Base-by-base conservation (phyloP, 2,329 filamentous ascomycete genomes). In the Xylaria sp. region DNA sequence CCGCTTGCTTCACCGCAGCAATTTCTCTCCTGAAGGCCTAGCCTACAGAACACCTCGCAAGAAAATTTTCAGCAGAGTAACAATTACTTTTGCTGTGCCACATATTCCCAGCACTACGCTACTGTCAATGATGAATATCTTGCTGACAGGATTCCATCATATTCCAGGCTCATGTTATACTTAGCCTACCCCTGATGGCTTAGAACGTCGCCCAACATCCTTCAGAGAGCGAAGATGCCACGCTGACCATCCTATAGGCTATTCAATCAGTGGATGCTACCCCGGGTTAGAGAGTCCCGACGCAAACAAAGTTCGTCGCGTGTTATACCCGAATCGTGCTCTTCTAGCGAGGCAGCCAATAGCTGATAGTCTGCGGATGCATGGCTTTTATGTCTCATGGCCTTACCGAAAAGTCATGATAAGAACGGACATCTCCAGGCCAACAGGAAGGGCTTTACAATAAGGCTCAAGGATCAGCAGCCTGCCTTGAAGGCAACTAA, bases 41-140 rank as follows among this genome's bases (percentile, higher is more conserved):
- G 9, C 54, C 60, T 62, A 35, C 60, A 62, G 55, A 37, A 31
- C 4, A 28, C 37, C 19, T 43, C 23, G 25, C n/a, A 9, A 5
- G 43, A 42, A 55, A 50, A 49, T 42, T 43, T 54, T 50, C 54
- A 9, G 42, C n/a, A n/a, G 31, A 57, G 38, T 57, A n/a, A 40
- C 52, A 40, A 17, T 40, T 35, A 7, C 60, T 35, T 46, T 42
- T 4, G 4, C 35, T 12, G 38, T 14, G 23, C 46, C 15, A 31
- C 17, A 56, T 55, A 37, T 40, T 21, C 47, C 49, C 35, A 33
- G 15, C n/a, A n/a, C n/a, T n/a, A n/a, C n/a, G n/a, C n/a, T n/a
- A n/a, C n/a, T 31, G 23, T 31, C 28, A 31, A n/a, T 21, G 43
- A 21, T 38, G 33, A 42, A 17, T 47, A 12, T 5, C 25, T 42